Evolutionary conservation across 2,329 filamentous ascomycete species (phyloP), one percentile per base, ranked within the genome.

Genomic region (Botrytis deweyae): DNA sequence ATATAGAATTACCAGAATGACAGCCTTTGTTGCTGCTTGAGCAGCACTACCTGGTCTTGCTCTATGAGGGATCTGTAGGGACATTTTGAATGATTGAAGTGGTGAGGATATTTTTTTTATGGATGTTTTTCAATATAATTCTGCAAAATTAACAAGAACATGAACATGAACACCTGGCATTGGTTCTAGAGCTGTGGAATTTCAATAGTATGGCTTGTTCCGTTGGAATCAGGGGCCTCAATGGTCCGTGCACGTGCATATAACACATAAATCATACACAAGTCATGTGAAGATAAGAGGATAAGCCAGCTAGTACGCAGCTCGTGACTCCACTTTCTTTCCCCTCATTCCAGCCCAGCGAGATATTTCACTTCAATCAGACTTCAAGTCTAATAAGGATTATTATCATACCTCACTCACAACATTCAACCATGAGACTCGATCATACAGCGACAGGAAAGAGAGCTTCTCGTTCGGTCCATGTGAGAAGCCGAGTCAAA

Each of bases 1-100:
- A 78, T 82, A 67, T 68, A 58, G 72, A 78, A 82, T 87, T 88
- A 97, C 95, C 87, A 98, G 86, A 84, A 98, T 97, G 79, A 98
- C 92, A 78, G 95, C 95, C 86, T 98, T 98, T 82, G 95, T 97
- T 77, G 91, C 88, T 81, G 90, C 88, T 42, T 75, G 65, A 46
- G 76, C 67, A 52, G 49, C 71, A 78, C 86, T 85, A 82, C 86
- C 87, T 78, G 85, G 80, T 79, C 85, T 87, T 80, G 84, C 85
- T 85, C 81, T 85, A 82, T 79, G 74, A 10, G 81, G 81, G 44
- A 82, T 77, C 65, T 80, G 78, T 44, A 78, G 88, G 87, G 78
- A 90, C 85, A 82, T 82, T 22, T 66, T 66, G 66, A 40, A 25
- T 65, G 25, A 40, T 68, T 36, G 63, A 73, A 52, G 22, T 70